These are phyloP conservation scores for Cyberlindnera bimundalis DNA, from an alignment of 805 yeast genomes.

Conservation along the genomic window DNA sequence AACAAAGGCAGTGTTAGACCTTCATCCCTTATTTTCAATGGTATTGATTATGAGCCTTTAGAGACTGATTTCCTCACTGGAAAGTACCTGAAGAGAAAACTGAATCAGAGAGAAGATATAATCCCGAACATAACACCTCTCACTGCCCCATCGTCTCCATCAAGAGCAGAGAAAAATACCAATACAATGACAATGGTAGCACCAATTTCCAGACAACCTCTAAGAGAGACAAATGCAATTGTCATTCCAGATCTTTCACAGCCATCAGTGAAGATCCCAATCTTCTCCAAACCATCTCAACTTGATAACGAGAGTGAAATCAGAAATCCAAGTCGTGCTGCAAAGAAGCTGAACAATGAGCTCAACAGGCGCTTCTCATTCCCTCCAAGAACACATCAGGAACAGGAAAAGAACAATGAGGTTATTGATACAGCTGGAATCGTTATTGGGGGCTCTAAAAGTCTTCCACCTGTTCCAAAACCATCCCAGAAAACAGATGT, in stretches of 20 bases:
- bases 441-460: neutral
- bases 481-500: constrained; percentile 3
- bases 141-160: no score
- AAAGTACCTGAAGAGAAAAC: constrained; percentile 6
- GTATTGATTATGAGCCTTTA: constrained; percentile 32
- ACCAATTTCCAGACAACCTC: neutral
- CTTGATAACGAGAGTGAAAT: constrained; percentile 27
- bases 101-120: neutral
- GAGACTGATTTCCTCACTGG: constrained; percentile 15
- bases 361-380: constrained; percentile 26
- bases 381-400: constrained; percentile 16
- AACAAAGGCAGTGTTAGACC: constrained; percentile 30
- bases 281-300: constrained; percentile 1
- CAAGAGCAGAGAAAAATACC: neutral
- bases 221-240: constrained; percentile 2
- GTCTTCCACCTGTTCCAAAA: constrained; percentile 11
- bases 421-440: no score
- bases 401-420: neutral
- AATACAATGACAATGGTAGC: neutral
- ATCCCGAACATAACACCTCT: no score
- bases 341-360: constrained; percentile 22
- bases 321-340: constrained; percentile 27
- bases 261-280: no score
- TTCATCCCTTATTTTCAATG: constrained; percentile 34
- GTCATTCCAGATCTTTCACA: constrained; percentile 13